These are phyloP conservation scores for Capsicum pubescens DNA, from an alignment of 257 asterid species.

Conservation along the genomic window DNA sequence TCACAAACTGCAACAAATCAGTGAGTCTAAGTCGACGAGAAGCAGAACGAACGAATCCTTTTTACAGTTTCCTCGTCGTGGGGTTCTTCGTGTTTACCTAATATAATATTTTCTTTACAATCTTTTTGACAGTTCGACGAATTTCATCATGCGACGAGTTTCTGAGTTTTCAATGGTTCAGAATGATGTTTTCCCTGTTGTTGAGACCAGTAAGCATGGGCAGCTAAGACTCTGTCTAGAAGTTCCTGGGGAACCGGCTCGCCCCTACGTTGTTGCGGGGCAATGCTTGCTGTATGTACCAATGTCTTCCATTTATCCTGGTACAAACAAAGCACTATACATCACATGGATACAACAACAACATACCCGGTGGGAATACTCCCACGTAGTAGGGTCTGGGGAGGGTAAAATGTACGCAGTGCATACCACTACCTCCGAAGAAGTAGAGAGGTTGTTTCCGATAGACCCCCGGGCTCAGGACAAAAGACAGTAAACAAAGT, in stretches of 20 bases:
- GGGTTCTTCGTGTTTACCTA: conserved; percentile 31
- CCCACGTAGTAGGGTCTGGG: no score
- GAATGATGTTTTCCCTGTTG: conserved; percentile 54
- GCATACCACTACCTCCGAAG: no score
- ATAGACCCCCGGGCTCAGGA: no score
- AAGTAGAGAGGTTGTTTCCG: no score
- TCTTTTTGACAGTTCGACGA: conserved; percentile 26
- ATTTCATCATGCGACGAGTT: conserved; percentile 48
- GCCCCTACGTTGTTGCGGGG: conserved; percentile 90
- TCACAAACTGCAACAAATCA: conserved; percentile 46
- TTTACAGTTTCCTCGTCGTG: conserved; percentile 41
- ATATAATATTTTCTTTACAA: conserved; percentile 39
- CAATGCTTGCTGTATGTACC: conserved; percentile 85
- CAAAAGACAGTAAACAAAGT: conserved; percentile 10
- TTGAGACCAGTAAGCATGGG: conserved; percentile 76
- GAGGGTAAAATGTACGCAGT: no score
- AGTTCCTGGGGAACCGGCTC: conserved; percentile 92
- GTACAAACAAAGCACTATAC: conserved; percentile 20
- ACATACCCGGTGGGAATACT: no score
- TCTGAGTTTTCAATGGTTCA: conserved; percentile 42
- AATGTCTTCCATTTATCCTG: conserved; percentile 95
- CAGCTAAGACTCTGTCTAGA: conserved; percentile 69
- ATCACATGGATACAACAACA: conserved; percentile 8
- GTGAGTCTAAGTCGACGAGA: conserved; percentile 35
- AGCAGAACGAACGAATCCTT: conserved; percentile 38